A percentile compares a stretch with the other conserved stretches of the same genome.
Evolutionary conservation across 257 asterid species (phyloP).

Genomic region (Ilex asprella): DNA sequence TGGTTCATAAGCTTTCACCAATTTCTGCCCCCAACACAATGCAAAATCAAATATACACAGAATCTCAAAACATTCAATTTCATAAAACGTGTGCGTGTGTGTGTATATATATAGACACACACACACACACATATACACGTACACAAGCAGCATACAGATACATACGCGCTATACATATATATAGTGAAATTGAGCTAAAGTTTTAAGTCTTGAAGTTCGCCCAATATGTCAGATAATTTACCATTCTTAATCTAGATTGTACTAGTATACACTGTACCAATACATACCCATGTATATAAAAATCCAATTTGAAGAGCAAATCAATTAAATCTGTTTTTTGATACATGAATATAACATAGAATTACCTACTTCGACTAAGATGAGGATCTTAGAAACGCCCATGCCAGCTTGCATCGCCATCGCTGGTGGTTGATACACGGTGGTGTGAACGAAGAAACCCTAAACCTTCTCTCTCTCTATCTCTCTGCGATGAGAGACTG

Average conservation of each 20-base stretch:
- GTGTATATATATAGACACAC: too few relatives aligned
- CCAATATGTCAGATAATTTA: conserved; percentile 28
- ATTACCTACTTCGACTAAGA: conserved; percentile 30
- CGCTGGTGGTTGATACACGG: not conserved
- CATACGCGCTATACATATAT: not conserved
- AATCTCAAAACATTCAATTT: not conserved
- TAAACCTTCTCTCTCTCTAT: too few relatives aligned
- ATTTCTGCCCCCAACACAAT: conserved; percentile 26
- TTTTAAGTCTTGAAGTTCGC: conserved; percentile 27
- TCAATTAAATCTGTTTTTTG: too few relatives aligned
- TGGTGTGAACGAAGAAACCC: too few relatives aligned
- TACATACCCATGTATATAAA: not conserved
- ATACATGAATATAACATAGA: too few relatives aligned
- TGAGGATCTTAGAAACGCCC: conserved; percentile 21
- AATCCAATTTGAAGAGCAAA: too few relatives aligned
- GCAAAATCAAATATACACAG: not conserved
- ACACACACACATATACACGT: too few relatives aligned
- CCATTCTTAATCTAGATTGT: conserved; percentile 26
- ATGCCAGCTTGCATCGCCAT: conserved; percentile 32
- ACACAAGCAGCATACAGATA: not conserved
- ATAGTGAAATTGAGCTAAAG: not conserved
- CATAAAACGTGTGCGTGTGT: too few relatives aligned
- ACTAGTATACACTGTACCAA: conserved; percentile 28
- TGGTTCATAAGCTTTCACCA: conserved; percentile 49
- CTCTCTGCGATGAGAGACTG: too few relatives aligned